Evolutionary conservation across 345 rosid species (phyloP).

Genomic region (Rubroshorea leprosula): DNA sequence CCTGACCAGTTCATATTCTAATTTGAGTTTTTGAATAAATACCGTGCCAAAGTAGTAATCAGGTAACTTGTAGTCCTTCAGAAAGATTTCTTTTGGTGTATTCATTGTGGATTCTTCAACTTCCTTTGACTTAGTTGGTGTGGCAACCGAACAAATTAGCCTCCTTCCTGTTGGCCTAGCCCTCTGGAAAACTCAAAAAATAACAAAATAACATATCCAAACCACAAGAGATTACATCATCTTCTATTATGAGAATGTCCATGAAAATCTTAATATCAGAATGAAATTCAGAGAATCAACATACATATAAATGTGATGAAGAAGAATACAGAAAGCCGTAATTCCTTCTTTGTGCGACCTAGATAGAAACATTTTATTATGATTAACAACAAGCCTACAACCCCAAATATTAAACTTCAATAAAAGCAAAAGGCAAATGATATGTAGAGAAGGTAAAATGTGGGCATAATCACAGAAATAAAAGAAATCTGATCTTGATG

Average conservation of each 20-base stretch:
- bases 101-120: slow-evolving; percentile 71
- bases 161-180: slow-evolving; percentile 40
- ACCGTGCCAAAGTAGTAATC: slow-evolving; percentile 89
- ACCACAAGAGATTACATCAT: slow-evolving; percentile 8
- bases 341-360: slow-evolving; percentile 47
- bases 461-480: neutral
- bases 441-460: too few relatives aligned
- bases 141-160: slow-evolving; percentile 72
- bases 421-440: neutral
- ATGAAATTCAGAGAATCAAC: slow-evolving; percentile 12
- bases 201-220: slow-evolving; percentile 8
- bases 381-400: neutral
- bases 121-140: slow-evolving; percentile 52
- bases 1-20: neutral
- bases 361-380: neutral
- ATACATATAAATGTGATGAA: slow-evolving; percentile 43
- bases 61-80: slow-evolving; percentile 90
- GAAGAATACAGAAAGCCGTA: slow-evolving; percentile 31
- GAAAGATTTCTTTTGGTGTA: slow-evolving; percentile 78
- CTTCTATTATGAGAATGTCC: neutral
- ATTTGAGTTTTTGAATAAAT: slow-evolving; percentile 11
- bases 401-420: too few relatives aligned
- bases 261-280: neutral
- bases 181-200: slow-evolving; percentile 41
- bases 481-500: neutral